Percentiles rank a stretch among this genome's conserved stretches.
phyloP scores from a whole-genome alignment of 176 grass and related monocot species.

The Lolium perenne region DNA sequence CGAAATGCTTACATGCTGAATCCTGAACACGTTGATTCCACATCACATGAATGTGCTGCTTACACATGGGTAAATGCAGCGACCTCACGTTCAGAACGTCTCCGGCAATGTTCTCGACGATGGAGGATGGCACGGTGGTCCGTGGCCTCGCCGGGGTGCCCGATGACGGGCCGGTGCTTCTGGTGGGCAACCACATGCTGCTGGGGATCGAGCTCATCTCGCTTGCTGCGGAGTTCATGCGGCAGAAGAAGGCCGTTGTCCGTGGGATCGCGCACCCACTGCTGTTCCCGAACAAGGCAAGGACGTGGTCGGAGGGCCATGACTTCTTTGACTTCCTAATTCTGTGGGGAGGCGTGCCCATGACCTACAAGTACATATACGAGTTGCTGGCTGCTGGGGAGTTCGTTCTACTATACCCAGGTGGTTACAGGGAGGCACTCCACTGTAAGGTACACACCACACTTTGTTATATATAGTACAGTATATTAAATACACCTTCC shows the following conservation, averaged over 20 bases:
- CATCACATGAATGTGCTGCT: neutral
- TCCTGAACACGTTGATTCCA: neutral
- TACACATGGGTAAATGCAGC: conserved; percentile 28
- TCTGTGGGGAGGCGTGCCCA: conserved; percentile 67
- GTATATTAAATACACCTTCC: too few relatives aligned
- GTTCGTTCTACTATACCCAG: conserved; percentile 76
- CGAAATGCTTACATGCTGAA: neutral
- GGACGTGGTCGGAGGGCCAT: conserved; percentile 51
- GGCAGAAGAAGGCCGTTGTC: conserved; percentile 47
- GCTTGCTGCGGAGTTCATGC: conserved; percentile 56
- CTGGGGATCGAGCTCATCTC: conserved; percentile 70
- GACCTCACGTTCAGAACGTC: conserved; percentile 48
- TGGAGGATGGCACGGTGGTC: conserved; percentile 54
- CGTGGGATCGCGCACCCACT: conserved; percentile 63
- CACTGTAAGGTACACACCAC: conserved; percentile 58
- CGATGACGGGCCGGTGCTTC: conserved; percentile 59
- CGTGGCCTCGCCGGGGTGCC: conserved; percentile 59
- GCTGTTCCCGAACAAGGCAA: conserved; percentile 52
- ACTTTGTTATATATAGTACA: neutral
- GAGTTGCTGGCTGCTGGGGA: conserved; percentile 56
- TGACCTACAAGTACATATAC: conserved; percentile 52
- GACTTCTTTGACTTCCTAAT: conserved; percentile 73
- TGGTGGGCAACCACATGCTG: conserved; percentile 83
- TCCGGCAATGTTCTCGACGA: conserved; percentile 73
- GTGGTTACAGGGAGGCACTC: conserved; percentile 66